These are phyloP conservation scores for Fusarium ramigenum DNA, from an alignment of 2,329 filamentous ascomycete genomes.

Conservation along the genomic window DNA sequence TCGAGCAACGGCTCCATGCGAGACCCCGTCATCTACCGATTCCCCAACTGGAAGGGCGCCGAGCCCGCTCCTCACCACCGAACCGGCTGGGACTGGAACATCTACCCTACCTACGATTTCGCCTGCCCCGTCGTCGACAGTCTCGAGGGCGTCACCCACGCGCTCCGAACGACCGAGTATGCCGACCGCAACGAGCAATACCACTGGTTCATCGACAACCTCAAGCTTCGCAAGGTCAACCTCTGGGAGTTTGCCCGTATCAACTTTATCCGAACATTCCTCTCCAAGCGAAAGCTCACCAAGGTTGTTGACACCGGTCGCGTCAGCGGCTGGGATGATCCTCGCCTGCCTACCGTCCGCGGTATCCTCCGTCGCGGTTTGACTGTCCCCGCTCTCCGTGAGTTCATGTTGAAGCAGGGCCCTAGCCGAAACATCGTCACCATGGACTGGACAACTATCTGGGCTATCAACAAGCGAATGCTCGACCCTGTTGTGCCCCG, in stretches of 20 bases:
- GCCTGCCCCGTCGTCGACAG: constrained; percentile 84
- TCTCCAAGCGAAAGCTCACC: constrained; percentile 87
- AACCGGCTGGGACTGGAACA: constrained; percentile 82
- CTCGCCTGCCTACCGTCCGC: constrained; percentile 85
- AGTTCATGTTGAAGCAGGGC: constrained; percentile 87
- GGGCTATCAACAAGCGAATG: constrained; percentile 81
- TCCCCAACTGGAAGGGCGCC: constrained; percentile 69
- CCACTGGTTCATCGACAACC: constrained; percentile 82
- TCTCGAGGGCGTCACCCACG: constrained; percentile 84
- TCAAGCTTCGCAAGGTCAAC: constrained; percentile 79
- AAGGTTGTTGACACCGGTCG: constrained; percentile 80
- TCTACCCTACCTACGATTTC: constrained; percentile 89
- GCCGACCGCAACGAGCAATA: constrained; percentile 88
- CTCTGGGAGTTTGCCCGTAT: constrained; percentile 88
- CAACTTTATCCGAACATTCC: constrained; percentile 84
- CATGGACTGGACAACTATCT: constrained; percentile 83
- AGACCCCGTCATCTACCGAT: constrained; percentile 97
- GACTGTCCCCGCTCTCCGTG: constrained; percentile 80
- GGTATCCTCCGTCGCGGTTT: constrained; percentile 82
- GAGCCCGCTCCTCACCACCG: constrained; percentile 70
- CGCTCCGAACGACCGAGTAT: constrained; percentile 85
- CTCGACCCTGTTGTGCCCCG: constrained; percentile 81
- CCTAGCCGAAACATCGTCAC: constrained; percentile 85
- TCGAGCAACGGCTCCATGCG: constrained; percentile 95
- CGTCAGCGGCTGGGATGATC: constrained; percentile 88